Evolutionary conservation across 1,284 basidiomycete species (phyloP).

Genomic region (Austroboletus niveus): DNA sequence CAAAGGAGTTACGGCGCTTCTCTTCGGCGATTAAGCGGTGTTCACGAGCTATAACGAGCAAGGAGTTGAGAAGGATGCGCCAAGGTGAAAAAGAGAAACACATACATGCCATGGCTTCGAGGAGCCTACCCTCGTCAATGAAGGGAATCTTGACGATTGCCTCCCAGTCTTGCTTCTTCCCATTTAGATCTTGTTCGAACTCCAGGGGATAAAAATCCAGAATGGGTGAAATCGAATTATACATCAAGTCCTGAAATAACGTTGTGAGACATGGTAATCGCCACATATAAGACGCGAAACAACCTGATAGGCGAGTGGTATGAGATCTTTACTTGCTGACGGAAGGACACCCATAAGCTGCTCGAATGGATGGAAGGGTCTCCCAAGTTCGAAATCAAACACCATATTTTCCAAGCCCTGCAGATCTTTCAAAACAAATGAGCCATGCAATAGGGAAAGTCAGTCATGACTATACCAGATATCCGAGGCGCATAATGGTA

Average conservation of each 20-base stretch:
- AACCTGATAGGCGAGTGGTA: constrained; percentile 84
- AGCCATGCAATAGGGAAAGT: constrained; percentile 1
- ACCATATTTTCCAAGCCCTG: constrained; percentile 72
- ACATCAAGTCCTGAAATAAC: constrained; percentile 79
- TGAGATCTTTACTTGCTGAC: constrained; percentile 82
- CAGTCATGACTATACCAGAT: constrained; percentile 57
- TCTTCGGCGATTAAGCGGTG: constrained; percentile 80
- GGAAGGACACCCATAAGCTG: constrained; percentile 99
- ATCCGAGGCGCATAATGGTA: constrained; percentile 97
- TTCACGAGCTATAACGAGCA: constrained; percentile 58
- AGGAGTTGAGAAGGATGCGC: not conserved
- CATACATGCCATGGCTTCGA: constrained; percentile 79
- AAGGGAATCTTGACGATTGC: constrained; percentile 99
- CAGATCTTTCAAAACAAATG: constrained; percentile 56
- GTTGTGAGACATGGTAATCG: constrained; percentile 3
- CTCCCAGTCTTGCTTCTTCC: constrained; percentile 99
- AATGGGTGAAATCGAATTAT: constrained; percentile 82
- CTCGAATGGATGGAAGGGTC: constrained; percentile 92
- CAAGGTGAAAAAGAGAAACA: constrained; percentile 16
- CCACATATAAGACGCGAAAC: constrained; percentile 12
- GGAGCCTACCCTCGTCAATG: constrained; percentile 82
- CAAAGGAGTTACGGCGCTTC: constrained; percentile 72
- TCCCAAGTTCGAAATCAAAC: constrained; percentile 86
- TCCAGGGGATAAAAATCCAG: constrained; percentile 91
- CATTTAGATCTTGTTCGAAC: constrained; percentile 94